A percentile compares a stretch with the other conserved stretches of the same genome.
Evolutionary conservation across 345 rosid species (phyloP).

Genomic region (Eutrema heterophyllum): DNA sequence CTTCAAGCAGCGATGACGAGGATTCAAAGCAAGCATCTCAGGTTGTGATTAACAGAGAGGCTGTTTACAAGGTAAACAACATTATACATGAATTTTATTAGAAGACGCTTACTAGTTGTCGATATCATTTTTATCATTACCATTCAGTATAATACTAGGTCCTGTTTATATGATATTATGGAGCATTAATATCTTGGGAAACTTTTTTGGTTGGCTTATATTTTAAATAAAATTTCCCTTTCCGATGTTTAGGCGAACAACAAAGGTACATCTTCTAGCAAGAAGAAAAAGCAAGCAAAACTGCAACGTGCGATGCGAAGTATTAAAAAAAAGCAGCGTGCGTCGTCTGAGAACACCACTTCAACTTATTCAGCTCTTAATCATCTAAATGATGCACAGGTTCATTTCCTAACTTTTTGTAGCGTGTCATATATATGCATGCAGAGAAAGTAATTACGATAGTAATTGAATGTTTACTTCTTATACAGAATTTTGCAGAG

Average conservation of each 20-base stretch:
- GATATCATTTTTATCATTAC: not conserved
- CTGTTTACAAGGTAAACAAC: constrained; percentile 67
- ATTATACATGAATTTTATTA: not conserved
- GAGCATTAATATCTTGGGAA: not conserved
- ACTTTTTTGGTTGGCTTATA: constrained; percentile 5
- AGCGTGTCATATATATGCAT: not conserved
- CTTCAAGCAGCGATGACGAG: constrained; percentile 72
- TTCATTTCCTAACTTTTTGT: constrained; percentile 25
- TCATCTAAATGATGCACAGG: constrained; percentile 89
- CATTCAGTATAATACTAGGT: not conserved
- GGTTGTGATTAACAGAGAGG: constrained; percentile 54
- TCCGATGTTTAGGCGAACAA: constrained; percentile 55
- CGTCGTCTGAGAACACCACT: constrained; percentile 46
- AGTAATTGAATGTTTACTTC: not conserved
- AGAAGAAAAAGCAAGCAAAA: constrained; percentile 97
- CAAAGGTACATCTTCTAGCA: constrained; percentile 81
- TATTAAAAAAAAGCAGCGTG: constrained; percentile 77
- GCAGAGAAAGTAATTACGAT: not conserved
- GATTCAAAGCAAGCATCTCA: constrained; percentile 38
- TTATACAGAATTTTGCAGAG: constrained; percentile 77
- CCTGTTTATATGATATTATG: not conserved
- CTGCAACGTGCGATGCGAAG: constrained; percentile 70
- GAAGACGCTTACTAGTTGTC: not conserved
- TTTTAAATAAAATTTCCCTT: not conserved
- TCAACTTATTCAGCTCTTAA: constrained; percentile 70